Percentiles rank a stretch among this genome's conserved stretches.
Conservation (phyloP, 441 rosid genomes). For the Flueggea neowawraea region DNA sequence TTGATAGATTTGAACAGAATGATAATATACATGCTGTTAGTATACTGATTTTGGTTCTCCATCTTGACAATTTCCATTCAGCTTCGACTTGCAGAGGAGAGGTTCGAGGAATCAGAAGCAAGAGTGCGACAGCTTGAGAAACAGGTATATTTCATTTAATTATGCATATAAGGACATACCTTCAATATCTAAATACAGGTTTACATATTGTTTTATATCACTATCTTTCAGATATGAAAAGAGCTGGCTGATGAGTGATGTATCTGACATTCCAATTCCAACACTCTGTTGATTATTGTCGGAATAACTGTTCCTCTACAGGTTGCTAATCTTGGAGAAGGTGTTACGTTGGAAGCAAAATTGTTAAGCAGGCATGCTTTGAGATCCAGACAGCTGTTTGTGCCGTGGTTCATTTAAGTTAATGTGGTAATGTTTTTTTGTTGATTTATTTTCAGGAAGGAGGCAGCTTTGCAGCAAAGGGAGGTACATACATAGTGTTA, state of each 20-base stretch:
- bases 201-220: too few species aligned
- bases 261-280: too few species aligned
- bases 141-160: constrained; percentile 45
- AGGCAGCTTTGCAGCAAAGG: constrained; percentile 81
- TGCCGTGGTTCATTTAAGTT: constrained; percentile 6
- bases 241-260: too few species aligned
- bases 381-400: constrained; percentile 7
- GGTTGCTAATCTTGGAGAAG: constrained; percentile 83
- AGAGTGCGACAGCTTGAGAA: constrained; percentile 86
- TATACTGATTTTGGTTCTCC: constrained; percentile 8
- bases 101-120: constrained; percentile 68
- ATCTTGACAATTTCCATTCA: constrained; percentile 28
- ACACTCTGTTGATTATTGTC: neutral
- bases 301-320: constrained; percentile 15
- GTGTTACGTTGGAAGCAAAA: constrained; percentile 72
- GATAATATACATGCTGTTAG: constrained; percentile 1
- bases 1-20: neutral
- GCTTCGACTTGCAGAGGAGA: constrained; percentile 51
- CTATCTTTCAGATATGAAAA: too few species aligned
- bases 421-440: constrained; percentile 18
- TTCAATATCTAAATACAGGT: neutral
- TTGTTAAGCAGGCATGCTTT: constrained; percentile 75
- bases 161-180: neutral
- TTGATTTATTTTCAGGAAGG: constrained; percentile 59
- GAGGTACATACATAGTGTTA: constrained; percentile 52